These are phyloP conservation scores for Boeremia lycopersici DNA, from an alignment of 2,329 filamentous ascomycete genomes.

Conservation along the genomic window DNA sequence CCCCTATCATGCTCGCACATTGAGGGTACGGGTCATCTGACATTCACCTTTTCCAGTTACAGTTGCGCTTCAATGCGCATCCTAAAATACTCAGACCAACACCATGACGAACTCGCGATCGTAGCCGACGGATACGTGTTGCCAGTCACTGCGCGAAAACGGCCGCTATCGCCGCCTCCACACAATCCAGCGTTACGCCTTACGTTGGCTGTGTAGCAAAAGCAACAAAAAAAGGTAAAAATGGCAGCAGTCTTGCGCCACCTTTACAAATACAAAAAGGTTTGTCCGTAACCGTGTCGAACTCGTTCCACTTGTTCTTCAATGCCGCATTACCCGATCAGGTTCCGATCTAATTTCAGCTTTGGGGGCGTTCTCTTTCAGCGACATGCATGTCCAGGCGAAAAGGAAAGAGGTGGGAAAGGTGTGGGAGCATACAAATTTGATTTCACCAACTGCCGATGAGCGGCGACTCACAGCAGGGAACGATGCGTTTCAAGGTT, in stretches of 20 bases:
- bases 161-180: background rate
- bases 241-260: constrained; percentile 4
- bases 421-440: background rate
- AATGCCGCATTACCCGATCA: constrained; percentile 11
- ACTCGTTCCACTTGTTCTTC: constrained; percentile 6
- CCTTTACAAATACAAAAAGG: constrained; percentile 15
- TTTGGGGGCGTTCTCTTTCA: constrained; percentile 11
- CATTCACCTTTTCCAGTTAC: constrained; percentile 32
- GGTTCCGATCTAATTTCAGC: background rate
- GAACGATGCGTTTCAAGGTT: background rate
- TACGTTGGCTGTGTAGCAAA: constrained; percentile 23
- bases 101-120: constrained; percentile 10
- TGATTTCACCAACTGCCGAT: background rate
- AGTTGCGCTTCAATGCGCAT: constrained; percentile 22
- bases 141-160: background rate
- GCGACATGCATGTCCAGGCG: constrained; percentile 15
- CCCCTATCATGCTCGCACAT: constrained; percentile 15
- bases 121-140: background rate
- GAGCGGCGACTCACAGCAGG: background rate
- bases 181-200: constrained; percentile 20
- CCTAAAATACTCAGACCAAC: constrained; percentile 18
- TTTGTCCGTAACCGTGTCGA: constrained; percentile 13
- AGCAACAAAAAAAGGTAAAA: constrained; percentile 37
- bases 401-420: background rate
- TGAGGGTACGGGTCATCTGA: constrained; percentile 30